Evolutionary conservation across 1,139 yeast species (phyloP), one percentile per base, ranked within the genome.

Genomic region (Kodamaea ohmeri): DNA sequence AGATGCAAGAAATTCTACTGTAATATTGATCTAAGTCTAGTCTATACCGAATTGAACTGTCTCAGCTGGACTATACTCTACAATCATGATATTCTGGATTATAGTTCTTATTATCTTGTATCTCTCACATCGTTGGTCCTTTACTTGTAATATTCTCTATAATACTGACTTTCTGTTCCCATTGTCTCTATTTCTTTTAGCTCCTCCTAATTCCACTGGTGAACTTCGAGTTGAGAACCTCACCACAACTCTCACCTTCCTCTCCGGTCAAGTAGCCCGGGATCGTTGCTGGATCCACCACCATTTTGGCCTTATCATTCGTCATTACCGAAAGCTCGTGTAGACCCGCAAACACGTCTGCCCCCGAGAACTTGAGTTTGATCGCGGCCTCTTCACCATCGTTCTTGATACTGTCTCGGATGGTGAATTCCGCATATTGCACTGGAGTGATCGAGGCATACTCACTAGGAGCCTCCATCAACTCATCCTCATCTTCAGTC

Each of bases 221-320:
- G 40, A 72, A 73, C 27, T 53, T 54, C 0, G 80, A 80, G 48
- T 78, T 62, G 34, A 51, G 58, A 5, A 80, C 63, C 0, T 49
- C 51, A 0, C 88, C 88, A 32, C 73, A 45, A 36, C 57, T 57
- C 7, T 56, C 54, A 1, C 81, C 85, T 47, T 80, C 83, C 54
- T 85, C 92, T 2, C 96, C 96, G 1, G 95, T 81, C 30, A 87
- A 55, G 90, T 90, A 87, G 14, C 76, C 71, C 0, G 96, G 96
- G 20, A 85, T 60, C 1, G 53, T 64, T 12, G 65, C 61, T 0
- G 85, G 76, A 49, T 84, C 73, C 2, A 82, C 53, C 0, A 71
- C 51, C 33, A 75, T 78, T 12, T 63, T 50, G 4, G 67, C 50
- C 14, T 50, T 43, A 14, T 58, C 56, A 1, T 49, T 40, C 2